Conservation (phyloP, 495 filamentous ascomycete genomes). For the Penicillium bovifimosum region DNA sequence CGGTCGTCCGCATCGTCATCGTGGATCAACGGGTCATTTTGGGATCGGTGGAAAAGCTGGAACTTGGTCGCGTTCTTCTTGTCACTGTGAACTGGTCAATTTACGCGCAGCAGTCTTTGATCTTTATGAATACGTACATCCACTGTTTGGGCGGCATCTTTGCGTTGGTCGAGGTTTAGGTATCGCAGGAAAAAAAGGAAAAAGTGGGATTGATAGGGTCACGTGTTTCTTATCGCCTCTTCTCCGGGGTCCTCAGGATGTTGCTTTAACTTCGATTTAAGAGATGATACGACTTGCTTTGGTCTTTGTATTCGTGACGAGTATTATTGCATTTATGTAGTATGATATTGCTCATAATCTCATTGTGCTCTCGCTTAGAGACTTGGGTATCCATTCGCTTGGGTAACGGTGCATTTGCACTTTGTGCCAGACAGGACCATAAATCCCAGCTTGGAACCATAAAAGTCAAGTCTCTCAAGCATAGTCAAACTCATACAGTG, state of each 20-base stretch:
- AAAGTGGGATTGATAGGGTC: constrained; percentile 35
- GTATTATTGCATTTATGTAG: background rate
- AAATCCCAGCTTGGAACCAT: background rate
- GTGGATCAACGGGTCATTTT: constrained; percentile 94
- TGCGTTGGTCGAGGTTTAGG: constrained; percentile 8
- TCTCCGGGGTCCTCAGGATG: constrained; percentile 20
- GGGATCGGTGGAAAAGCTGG: constrained; percentile 88
- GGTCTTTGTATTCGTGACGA: background rate
- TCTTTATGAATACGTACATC: constrained; percentile 61
- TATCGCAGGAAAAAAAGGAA: constrained; percentile 24
- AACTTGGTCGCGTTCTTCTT: constrained; percentile 92
- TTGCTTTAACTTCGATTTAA: constrained; percentile 7
- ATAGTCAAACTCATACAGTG: no score
- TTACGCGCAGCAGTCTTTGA: background rate
- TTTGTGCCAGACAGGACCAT: background rate
- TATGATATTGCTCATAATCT: background rate
- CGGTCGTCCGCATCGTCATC: constrained; percentile 75
- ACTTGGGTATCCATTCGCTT: constrained; percentile 8
- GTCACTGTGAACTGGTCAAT: constrained; percentile 52
- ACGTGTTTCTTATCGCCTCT: constrained; percentile 35
- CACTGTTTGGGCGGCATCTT: constrained; percentile 77
- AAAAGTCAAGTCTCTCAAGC: background rate
- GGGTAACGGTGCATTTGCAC: background rate
- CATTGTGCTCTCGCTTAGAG: constrained; percentile 6
- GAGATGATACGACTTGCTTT: background rate